Evolutionary conservation across 441 rosid genomes (phyloP).

Genomic region (Hura crepitans): DNA sequence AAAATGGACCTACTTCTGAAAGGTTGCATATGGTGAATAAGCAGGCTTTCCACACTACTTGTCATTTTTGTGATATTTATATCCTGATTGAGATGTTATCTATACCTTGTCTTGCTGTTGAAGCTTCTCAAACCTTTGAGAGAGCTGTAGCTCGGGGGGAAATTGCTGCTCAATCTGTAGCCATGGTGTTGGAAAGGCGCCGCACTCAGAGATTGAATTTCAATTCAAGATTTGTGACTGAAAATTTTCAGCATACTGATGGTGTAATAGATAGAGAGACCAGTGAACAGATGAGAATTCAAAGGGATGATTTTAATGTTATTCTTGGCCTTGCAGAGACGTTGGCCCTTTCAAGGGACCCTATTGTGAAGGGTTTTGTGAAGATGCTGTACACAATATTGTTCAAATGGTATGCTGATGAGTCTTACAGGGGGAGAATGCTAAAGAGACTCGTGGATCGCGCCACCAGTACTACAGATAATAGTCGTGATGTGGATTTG

Average conservation of each 20-base stretch:
- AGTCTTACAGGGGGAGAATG: conserved; percentile 71
- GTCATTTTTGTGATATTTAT: conserved; percentile 80
- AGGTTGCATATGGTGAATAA: conserved; percentile 50
- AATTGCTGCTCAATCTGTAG: conserved; percentile 65
- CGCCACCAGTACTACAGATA: conserved; percentile 64
- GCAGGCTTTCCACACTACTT: conserved; percentile 42
- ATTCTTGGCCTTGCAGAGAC: conserved; percentile 96
- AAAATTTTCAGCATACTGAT: conserved; percentile 52
- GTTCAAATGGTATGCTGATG: conserved; percentile 83
- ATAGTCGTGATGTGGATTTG: conserved; percentile 57
- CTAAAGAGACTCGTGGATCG: conserved; percentile 87
- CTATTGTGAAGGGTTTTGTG: conserved; percentile 73
- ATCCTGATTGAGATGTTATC: conserved; percentile 90
- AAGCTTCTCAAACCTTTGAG: conserved; percentile 90
- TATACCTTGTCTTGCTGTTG: conserved; percentile 77
- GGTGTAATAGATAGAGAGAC: conserved; percentile 58
- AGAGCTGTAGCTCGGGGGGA: conserved; percentile 86
- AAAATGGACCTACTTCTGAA: conserved; percentile 55
- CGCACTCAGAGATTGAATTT: conserved; percentile 49
- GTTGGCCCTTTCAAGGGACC: conserved; percentile 69
- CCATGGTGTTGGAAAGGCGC: conserved; percentile 83
- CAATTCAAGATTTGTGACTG: conserved; percentile 47
- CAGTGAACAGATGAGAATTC: conserved; percentile 56
- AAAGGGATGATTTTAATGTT: conserved; percentile 64
- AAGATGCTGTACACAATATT: conserved; percentile 77